Base-by-base conservation (phyloP, 1,139 yeast genomes). In the Yamadazyma membranifaciens region DNA sequence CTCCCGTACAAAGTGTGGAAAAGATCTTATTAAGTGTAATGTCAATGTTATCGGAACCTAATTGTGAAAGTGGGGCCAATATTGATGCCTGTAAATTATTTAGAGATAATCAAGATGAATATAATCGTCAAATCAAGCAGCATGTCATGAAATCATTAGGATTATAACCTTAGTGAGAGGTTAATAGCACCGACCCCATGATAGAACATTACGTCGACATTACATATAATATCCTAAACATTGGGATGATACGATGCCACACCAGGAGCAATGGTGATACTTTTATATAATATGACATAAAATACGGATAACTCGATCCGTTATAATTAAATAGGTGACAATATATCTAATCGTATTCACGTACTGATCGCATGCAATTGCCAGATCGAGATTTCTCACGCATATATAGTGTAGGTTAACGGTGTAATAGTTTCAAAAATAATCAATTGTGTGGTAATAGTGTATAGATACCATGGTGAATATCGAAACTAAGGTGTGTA, bases 1-100 rank as follows among this genome's bases (percentile, higher is more conserved):
- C 95, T 6, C 98, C 98, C 0, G 92, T 92, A 34, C 98, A 92
- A 61, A 87, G 96, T 56, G 91, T 92, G 22, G 98, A 92, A 65
- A 92, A 92, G 75, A 92, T 92, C 45, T 70, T 92, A 47, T 67
- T 92, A 45, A 85, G 95, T 61, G 98, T 92, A 22, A 81, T 89
- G 77, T 86, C 96, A 54, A 91, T 92, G 97, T 74, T 92, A 49
- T 95, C 97, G 2, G 98, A 92, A 61, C 98, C 98, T 4, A 92
- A 92, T 58, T 87, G 88, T 25, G 98, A 91, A 61, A 85, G 95
- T 55, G 98, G 97, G 4, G 98, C 98, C 38, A 89, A 92, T 58
- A 86, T 92, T 42, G 98, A 92, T 57, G 98, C 98, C 2, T 87
- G 96, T 51, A 89, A 89, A 64, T 73, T 92, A 50, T 91, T 96